Evolutionary conservation across 176 grass and related monocot species (phyloP).

Genomic region (Carex cristatella): DNA sequence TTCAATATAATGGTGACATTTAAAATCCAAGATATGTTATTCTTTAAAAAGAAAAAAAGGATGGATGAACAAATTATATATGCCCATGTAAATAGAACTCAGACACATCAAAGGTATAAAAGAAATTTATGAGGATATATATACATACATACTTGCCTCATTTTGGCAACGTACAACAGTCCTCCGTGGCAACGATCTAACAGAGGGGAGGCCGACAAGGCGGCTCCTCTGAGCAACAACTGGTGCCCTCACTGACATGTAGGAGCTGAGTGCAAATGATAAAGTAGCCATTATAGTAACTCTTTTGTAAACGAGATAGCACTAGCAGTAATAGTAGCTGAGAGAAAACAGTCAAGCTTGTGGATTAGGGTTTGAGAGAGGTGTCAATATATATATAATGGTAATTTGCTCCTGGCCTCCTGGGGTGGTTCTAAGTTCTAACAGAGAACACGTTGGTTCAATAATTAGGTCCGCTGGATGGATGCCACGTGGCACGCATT

Average conservation of each 20-base stretch:
- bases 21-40: too few relatives aligned
- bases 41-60: too few relatives aligned
- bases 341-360: not conserved
- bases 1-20: too few relatives aligned
- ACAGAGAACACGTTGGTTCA: not conserved
- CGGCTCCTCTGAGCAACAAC: not conserved
- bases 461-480: not conserved
- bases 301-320: not conserved
- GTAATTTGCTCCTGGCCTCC: not conserved
- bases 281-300: not conserved
- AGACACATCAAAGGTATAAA: not conserved
- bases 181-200: not conserved
- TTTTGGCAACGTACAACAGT: not conserved
- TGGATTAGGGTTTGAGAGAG: not conserved
- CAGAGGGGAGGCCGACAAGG: not conserved
- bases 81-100: not conserved
- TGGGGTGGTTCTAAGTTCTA: not conserved
- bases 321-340: too few relatives aligned
- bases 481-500: not conserved
- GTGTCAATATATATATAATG: not conserved
- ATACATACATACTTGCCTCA: not conserved
- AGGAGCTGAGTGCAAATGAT: constrained; percentile 8
- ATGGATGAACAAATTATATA: too few relatives aligned
- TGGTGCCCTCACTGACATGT: not conserved
- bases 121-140: not conserved